Evolutionary conservation across 2,329 filamentous ascomycete species (phyloP), one percentile per base, ranked within the genome.

Genomic region (Aspergillus sp.): DNA sequence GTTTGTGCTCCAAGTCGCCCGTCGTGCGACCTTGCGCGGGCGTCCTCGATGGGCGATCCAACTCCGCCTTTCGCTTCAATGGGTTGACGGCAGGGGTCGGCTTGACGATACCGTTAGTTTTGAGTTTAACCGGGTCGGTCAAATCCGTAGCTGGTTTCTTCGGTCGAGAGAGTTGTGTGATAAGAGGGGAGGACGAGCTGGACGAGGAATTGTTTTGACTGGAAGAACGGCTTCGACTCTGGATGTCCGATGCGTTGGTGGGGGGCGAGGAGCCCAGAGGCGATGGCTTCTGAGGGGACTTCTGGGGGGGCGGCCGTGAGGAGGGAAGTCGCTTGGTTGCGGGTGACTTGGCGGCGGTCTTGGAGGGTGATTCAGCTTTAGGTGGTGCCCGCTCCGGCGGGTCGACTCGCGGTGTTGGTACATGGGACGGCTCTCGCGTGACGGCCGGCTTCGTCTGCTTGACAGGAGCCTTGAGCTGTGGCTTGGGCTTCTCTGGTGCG

Each of bases 221-320:
- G 19, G 73, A 72, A 43, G 72, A 71, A 38, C 69, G 68, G 46
- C 57, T 67, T 57, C 72, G 70, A 61, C 78, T 71, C 55, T 81
- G 73, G 50, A 80, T 71, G 62, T 85, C 81, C 17, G 82, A 84
- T 24, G 80, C 79, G 64, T 83, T 84, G 54, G 82, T 78, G 5
- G 82, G 82, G 19, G 82, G 81, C 2, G 83, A 84, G 6, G 81
- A 82, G 9, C 80, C 82, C 10, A 85, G 76, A 11, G 82, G 82
- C 14, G 83, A 85, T 2, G 82, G 82, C 49, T 85, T 85, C 62
- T 79, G 80, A 1, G 83, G 81, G 40, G 81, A 82, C 54, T 56
- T 62, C 26, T 55, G 55, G 22, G 74, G 83, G 19, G 70, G 73
- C 46, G 60, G 66, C 56, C 64, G 73, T 51, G 66, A 74, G 68